phyloP scores from a whole-genome alignment of 768 basidiomycete species.

The Boletus patriciae region DNA sequence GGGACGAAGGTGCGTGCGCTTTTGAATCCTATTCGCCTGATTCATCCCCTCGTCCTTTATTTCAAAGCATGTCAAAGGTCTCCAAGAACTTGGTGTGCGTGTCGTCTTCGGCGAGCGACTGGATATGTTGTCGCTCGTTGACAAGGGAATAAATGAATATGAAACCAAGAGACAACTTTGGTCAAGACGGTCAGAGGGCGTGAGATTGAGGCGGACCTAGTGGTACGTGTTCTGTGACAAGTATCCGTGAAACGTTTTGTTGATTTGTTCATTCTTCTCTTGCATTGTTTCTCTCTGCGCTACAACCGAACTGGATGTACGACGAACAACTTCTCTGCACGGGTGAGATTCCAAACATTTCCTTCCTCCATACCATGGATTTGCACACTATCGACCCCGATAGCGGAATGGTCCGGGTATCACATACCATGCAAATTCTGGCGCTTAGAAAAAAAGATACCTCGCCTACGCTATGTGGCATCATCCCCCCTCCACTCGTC shows the following conservation, averaged over 20 bases:
- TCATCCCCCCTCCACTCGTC: slow-evolving; percentile 6
- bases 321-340: slow-evolving; percentile 54
- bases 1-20: slow-evolving; percentile 46
- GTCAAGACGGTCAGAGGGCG: slow-evolving; percentile 51
- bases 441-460: neutral
- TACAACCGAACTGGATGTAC: neutral
- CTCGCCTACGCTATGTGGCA: slow-evolving; percentile 8
- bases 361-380: slow-evolving; percentile 45
- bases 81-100: slow-evolving; percentile 45
- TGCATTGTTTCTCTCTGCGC: neutral
- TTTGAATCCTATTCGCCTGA: neutral
- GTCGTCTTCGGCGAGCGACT: slow-evolving; percentile 56
- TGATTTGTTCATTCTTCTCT: neutral
- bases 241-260: neutral
- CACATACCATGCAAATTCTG: slow-evolving; percentile 51
- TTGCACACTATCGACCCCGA: slow-evolving; percentile 38
- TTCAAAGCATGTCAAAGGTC: slow-evolving; percentile 26
- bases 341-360: slow-evolving; percentile 59
- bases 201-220: slow-evolving; percentile 51
- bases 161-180: slow-evolving; percentile 17
- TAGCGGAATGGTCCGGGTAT: slow-evolving; percentile 46
- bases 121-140: slow-evolving; percentile 40
- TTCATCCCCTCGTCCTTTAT: neutral
- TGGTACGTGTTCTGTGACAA: slow-evolving; percentile 37
- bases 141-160: neutral